Evolutionary conservation across 352 stramenopile genomes (phyloP).

Genomic region (Phytopythium chamaehyphon): DNA sequence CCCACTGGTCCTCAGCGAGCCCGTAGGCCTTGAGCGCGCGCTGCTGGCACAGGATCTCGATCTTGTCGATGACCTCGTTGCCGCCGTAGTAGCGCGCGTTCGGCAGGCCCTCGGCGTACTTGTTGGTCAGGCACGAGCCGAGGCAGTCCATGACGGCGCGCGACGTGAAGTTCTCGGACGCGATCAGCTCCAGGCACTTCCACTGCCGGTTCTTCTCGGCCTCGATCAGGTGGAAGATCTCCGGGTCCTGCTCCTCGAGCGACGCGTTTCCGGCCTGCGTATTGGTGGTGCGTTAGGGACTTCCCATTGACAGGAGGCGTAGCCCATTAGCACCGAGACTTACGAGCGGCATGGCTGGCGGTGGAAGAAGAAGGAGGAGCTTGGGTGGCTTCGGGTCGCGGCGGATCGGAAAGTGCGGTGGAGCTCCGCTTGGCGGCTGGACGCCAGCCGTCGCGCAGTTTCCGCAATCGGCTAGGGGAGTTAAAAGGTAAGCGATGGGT

Average conservation of each 20-base stretch:
- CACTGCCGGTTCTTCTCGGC: constrained; percentile 98
- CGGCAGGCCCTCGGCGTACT: constrained; percentile 98
- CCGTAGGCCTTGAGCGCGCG: constrained; percentile 94
- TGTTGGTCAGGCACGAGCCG: constrained; percentile 98
- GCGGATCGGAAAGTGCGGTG: constrained; percentile 16
- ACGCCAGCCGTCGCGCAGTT: background rate
- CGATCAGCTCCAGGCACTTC: constrained; percentile 98
- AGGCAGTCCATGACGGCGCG: constrained; percentile 98
- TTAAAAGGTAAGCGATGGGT: background rate
- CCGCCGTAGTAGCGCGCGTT: constrained; percentile 97
- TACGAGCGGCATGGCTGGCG: constrained; percentile 46
- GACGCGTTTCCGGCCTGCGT: constrained; percentile 59
- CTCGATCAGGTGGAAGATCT: constrained; percentile 99
- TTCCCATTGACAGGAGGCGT: too few relatives aligned
- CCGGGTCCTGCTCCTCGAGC: constrained; percentile 94
- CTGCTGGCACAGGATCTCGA: constrained; percentile 93
- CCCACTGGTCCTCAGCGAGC: constrained; percentile 93
- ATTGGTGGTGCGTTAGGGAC: background rate
- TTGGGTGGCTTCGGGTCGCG: constrained; percentile 9
- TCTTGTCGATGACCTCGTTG: constrained; percentile 98
- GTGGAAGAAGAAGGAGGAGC: background rate
- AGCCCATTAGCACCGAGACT: background rate
- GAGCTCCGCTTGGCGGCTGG: too few relatives aligned
- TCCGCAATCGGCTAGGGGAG: background rate
- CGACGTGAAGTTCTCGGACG: constrained; percentile 99